Percentiles rank a stretch among this genome's conserved stretches.
phyloP scores from a whole-genome alignment of 2,329 filamentous ascomycete genomes.

The Curvularia eragrostidis region DNA sequence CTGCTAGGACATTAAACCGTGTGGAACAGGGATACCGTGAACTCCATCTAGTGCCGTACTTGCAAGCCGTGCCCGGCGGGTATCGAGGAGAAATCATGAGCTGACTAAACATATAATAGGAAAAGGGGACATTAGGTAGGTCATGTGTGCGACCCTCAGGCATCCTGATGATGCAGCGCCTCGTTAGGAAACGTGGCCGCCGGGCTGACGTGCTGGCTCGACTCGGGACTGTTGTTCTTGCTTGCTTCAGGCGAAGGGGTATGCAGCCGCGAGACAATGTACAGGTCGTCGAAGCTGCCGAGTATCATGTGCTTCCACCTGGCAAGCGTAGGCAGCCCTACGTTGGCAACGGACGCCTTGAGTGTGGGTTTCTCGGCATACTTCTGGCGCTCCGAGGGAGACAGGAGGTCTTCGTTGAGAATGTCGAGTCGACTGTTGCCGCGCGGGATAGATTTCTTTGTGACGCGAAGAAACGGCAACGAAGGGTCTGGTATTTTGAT shows the following conservation, averaged over 20 bases:
- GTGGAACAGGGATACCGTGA: background rate
- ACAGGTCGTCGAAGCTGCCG: constrained; percentile 57
- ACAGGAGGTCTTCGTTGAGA: constrained; percentile 53
- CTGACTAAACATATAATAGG: constrained; percentile 18
- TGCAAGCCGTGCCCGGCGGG: constrained; percentile 28
- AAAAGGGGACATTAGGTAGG: background rate
- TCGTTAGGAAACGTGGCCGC: constrained; percentile 43
- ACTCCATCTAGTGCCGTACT: constrained; percentile 25
- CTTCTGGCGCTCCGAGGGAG: constrained; percentile 42
- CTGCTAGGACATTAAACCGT: background rate
- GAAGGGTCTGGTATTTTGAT: constrained; percentile 50
- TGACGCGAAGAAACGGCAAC: constrained; percentile 52
- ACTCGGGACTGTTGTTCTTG: constrained; percentile 49
- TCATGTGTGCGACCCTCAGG: constrained; percentile 5
- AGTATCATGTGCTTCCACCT: constrained; percentile 57
- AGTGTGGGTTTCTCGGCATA: constrained; percentile 55
- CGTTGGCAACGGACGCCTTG: constrained; percentile 56
- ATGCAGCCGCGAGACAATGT: constrained; percentile 55
- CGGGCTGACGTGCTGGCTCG: constrained; percentile 48
- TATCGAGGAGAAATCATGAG: constrained; percentile 27
- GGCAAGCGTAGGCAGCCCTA: constrained; percentile 54
- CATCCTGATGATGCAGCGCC: constrained; percentile 27
- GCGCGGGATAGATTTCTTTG: constrained; percentile 56
- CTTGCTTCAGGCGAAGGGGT: constrained; percentile 44
- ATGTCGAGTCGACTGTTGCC: constrained; percentile 56